These are phyloP conservation scores for Suillus luteus DNA, from an alignment of 768 basidiomycete genomes.

Conservation along the genomic window DNA sequence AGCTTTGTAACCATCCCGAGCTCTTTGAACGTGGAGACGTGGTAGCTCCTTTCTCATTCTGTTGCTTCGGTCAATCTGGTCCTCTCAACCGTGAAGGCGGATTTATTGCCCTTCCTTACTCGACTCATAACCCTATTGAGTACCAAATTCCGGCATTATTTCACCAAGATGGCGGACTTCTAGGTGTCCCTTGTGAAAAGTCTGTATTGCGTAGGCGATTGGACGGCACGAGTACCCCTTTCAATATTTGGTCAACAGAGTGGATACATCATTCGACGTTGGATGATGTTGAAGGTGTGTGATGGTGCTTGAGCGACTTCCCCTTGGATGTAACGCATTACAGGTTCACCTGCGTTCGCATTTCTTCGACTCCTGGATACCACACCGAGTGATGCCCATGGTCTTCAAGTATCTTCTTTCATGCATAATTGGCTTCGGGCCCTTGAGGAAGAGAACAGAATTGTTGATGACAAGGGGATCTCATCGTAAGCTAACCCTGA, in stretches of 20 bases:
- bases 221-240: slow-evolving; percentile 60
- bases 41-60: slow-evolving; percentile 89
- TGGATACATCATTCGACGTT: slow-evolving; percentile 73
- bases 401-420: slow-evolving; percentile 58
- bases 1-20: slow-evolving; percentile 99
- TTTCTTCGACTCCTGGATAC: slow-evolving; percentile 74
- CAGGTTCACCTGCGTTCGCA: slow-evolving; percentile 62
- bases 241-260: slow-evolving; percentile 91
- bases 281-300: slow-evolving; percentile 55
- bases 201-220: slow-evolving; percentile 50
- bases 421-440: slow-evolving; percentile 57
- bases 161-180: slow-evolving; percentile 74
- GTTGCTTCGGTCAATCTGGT: slow-evolving; percentile 76
- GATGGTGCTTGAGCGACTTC: slow-evolving; percentile 10
- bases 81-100: slow-evolving; percentile 89
- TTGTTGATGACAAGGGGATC: slow-evolving; percentile 40
- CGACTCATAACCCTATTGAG: slow-evolving; percentile 85
- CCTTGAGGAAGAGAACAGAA: slow-evolving; percentile 44
- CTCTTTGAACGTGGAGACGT: slow-evolving; percentile 98
- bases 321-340: slow-evolving; percentile 23
- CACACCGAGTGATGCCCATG: slow-evolving; percentile 65
- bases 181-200: slow-evolving; percentile 63
- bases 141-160: slow-evolving; percentile 73
- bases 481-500: slow-evolving; percentile 39
- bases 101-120: slow-evolving; percentile 78